Base-by-base conservation (phyloP, 371 early-diverging fungal species). In the Mortierella sp. region DNA sequence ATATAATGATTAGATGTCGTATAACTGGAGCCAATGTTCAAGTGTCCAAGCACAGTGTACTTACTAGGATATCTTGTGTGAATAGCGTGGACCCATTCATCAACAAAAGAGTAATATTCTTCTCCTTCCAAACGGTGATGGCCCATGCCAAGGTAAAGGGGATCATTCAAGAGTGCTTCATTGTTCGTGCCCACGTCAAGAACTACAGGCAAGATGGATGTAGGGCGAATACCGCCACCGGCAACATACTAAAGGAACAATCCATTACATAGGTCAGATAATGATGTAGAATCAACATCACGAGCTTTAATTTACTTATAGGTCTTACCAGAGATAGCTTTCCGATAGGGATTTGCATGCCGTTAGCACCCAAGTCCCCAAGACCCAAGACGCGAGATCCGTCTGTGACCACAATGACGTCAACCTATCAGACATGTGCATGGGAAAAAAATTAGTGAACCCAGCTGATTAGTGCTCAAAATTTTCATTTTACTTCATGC, bases 141-240 rank as follows among this genome's bases (percentile, higher is more conserved):
- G 34, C 87, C 87, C 87, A 90, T 86, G 37, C 92, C 92, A 45
- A 91, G 86, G 56, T 91, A 91, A 10, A 90, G 83, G 17, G 90
- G 90, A 66, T 90, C 90, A 64, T 90, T 84, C 57, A 89, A 69
- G 12, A 90, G 75, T 19, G 64, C 55, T 57, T 89, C 85, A 69
- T 90, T 91, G 71, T 90, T 90, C 15, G 91, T 90, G 17, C 92
- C 92, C 12, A 90, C 87, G 71, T 91, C 92, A 58, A 91, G 72
- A 40, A 90, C 89, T 22, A 91, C 89, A 17, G 92, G 92, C 53
- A 91, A 70, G 26, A 89, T 87, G 37, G 88, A 84, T 19, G 86
- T 83, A 19, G 92, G 92, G 58, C 87, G 86, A 61, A 91, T 87
- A 76, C 92, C 92, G 56, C 89, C 89, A 17, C 88, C 89, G 68